Percentiles rank a stretch among this genome's conserved stretches.
These are phyloP conservation scores for Kurtzmaniella quercitrusa DNA, from an alignment of 1,139 yeast genomes.

Conservation along the genomic window DNA sequence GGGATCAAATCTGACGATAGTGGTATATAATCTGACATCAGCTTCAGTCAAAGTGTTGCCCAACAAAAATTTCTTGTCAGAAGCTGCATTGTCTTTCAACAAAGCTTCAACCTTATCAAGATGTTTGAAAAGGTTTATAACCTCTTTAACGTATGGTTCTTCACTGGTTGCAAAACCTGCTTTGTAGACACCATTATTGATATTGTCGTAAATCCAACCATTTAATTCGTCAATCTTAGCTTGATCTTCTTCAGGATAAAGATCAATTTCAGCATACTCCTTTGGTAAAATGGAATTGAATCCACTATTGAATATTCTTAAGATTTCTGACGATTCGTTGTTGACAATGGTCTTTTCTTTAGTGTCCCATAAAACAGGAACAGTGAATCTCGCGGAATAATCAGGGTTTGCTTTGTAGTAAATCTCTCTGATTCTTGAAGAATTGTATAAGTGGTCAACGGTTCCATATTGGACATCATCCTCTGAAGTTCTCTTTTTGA, in stretches of 20 bases:
- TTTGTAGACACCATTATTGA: constrained; percentile 94
- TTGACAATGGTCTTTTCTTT: constrained; percentile 77
- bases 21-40: constrained; percentile 78
- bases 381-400: constrained; percentile 80
- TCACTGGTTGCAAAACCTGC: constrained; percentile 85
- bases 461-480: constrained; percentile 51
- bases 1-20: constrained; percentile 10
- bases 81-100: constrained; percentile 41
- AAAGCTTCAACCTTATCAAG: constrained; percentile 73
- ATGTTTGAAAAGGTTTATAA: constrained; percentile 57
- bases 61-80: constrained; percentile 46
- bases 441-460: constrained; percentile 60
- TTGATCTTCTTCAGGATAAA: constrained; percentile 57
- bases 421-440: constrained; percentile 58
- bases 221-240: constrained; percentile 70
- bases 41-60: constrained; percentile 82
- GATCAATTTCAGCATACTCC: constrained; percentile 48
- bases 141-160: constrained; percentile 76
- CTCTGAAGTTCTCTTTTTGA: constrained; percentile 18
- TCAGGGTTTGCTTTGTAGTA: constrained; percentile 74
- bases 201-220: constrained; percentile 77
- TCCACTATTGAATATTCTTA: constrained; percentile 74
- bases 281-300: constrained; percentile 52
- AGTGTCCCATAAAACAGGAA: constrained; percentile 90
- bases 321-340: constrained; percentile 86